These are phyloP conservation scores for Aureobasidium sp. DNA, from an alignment of 2,329 filamentous ascomycete species.

Conservation along the genomic window DNA sequence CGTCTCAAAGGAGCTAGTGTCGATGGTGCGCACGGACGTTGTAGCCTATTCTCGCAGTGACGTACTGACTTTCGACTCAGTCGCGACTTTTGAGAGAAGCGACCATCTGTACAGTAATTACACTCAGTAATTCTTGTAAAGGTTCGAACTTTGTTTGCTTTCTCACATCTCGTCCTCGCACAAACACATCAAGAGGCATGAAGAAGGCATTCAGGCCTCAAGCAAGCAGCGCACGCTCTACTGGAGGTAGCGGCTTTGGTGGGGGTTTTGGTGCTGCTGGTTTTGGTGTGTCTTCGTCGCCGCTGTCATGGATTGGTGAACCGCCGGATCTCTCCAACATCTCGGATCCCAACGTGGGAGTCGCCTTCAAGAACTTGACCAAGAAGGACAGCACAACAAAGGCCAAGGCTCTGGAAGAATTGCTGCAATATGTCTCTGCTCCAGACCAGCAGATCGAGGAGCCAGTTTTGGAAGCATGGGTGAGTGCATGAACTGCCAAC, in stretches of 20 bases:
- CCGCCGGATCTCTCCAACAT: constrained; percentile 73
- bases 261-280: constrained; percentile 30
- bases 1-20: constrained; percentile 1
- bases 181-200: neutral
- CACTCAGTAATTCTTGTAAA: neutral
- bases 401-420: constrained; percentile 79
- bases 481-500: constrained; percentile 35
- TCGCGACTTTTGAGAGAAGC: constrained; percentile 6
- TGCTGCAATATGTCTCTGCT: constrained; percentile 59
- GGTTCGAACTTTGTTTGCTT: too few species aligned
- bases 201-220: constrained; percentile 56
- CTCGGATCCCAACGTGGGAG: constrained; percentile 72
- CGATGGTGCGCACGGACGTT: neutral
- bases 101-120: neutral
- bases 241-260: constrained; percentile 33
- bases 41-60: neutral
- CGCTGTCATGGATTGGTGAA: constrained; percentile 79
- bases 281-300: constrained; percentile 48
- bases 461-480: constrained; percentile 80
- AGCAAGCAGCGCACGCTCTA: constrained; percentile 56
- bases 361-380: constrained; percentile 84
- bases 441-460: constrained; percentile 62
- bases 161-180: neutral
- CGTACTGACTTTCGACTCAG: neutral
- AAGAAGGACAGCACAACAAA: constrained; percentile 95